Evolutionary conservation across 1,284 basidiomycete genomes (phyloP), one percentile per base, ranked within the genome.

Genomic region (Meira nashicola): DNA sequence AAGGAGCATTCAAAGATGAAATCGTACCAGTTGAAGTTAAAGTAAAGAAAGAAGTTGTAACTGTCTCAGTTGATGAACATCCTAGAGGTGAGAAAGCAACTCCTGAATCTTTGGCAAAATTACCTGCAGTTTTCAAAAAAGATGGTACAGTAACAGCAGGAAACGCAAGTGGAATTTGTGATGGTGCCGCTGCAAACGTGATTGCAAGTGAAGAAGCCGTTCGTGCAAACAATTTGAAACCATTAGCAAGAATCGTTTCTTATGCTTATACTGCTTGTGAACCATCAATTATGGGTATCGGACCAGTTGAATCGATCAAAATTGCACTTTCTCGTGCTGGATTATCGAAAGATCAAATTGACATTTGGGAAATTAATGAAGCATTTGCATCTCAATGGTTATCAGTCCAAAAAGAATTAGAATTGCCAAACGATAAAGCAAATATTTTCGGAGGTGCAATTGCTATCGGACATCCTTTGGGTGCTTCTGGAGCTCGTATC

Each of bases 331-430:
- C 66, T 52, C 74, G 80, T 25, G 79, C 79, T 2, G 70, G 70
- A 2, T 60, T 81, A 60, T 79, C 55, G 14, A 67, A 83, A 2
- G 73, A 66, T 33, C 81, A 83, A 63, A 83, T 84, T 73, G 82
- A 83, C 72, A 68, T 84, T 39, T 81, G 83, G 62, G 83, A 84
- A 65, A 77, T 84, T 54, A 84, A 83, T 76, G 83, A 84, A 80
- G 95, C 94, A 15, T 98, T 98, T 84, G 93, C 92, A 0, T 90
- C 91, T 39, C 94, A 97, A 72, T 88, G 91, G 74, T 86, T 89
- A 52, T 87, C 92, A 55, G 90, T 90, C 1, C 92, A 97, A 82
- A 89, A 94, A 81, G 84, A 90, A 46, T 84, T 95, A 62, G 84
- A 83, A 60, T 83, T 98, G 21, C 82, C 82, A 12, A 78, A 71